Conservation (phyloP, 768 basidiomycete genomes). For the Lentinula edodes region DNA sequence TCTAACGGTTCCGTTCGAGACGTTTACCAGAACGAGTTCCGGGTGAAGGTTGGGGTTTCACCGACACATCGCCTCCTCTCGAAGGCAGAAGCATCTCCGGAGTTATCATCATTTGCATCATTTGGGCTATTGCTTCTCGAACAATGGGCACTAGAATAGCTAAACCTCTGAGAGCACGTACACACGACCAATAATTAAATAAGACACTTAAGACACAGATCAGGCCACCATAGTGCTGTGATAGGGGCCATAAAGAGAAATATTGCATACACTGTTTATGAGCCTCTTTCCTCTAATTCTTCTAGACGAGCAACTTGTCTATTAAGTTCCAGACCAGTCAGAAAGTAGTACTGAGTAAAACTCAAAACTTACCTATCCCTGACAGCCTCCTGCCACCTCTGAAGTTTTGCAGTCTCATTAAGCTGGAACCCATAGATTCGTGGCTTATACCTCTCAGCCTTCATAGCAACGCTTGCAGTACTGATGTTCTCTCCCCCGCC, state of each 20-base stretch:
- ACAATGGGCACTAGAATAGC: not conserved
- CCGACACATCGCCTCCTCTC: not conserved
- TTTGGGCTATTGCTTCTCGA: not conserved
- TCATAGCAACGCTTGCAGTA: slow-evolving; percentile 78
- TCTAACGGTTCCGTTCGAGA: slow-evolving; percentile 4
- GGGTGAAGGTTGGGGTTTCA: slow-evolving; percentile 2
- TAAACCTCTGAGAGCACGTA: not conserved
- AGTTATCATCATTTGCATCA: slow-evolving; percentile 4
- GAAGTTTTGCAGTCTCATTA: slow-evolving; percentile 87
- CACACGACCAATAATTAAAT: not conserved
- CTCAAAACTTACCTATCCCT: slow-evolving; percentile 63
- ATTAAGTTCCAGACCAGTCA: slow-evolving; percentile 3
- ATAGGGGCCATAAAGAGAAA: not conserved
- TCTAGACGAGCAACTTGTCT: slow-evolving; percentile 49
- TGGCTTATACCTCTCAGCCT: slow-evolving; percentile 89
- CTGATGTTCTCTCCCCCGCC: slow-evolving; percentile 63
- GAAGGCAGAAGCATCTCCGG: not conserved
- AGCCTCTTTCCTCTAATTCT: slow-evolving; percentile 30
- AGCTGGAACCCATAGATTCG: slow-evolving; percentile 97
- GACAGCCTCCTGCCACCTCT: slow-evolving; percentile 94
- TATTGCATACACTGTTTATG: not conserved
- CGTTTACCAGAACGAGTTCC: slow-evolving; percentile 1
- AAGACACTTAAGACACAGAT: not conserved
- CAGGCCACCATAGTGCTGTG: not conserved
- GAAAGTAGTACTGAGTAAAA: not conserved